phyloP scores from a whole-genome alignment of 2,329 filamentous ascomycete species.

The Aspergillus sp. region DNA sequence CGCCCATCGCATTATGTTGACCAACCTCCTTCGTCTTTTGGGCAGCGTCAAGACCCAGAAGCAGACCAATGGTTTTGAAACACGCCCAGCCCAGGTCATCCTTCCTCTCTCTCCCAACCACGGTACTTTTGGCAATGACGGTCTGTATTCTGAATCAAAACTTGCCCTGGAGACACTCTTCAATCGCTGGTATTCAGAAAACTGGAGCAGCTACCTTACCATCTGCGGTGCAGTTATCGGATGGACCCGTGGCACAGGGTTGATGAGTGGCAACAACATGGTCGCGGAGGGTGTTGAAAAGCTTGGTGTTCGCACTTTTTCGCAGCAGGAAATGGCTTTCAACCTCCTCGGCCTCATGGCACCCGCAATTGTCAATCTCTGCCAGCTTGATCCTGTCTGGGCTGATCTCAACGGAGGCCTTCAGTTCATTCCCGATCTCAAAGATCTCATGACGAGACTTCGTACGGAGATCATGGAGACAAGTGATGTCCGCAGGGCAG shows the following conservation, averaged over 20 bases:
- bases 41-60: conserved; percentile 92
- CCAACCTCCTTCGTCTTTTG: conserved; percentile 89
- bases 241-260: conserved; percentile 96
- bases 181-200: conserved; percentile 98
- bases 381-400: conserved; percentile 93
- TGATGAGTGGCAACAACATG: conserved; percentile 98
- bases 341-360: conserved; percentile 97
- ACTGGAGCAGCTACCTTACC: conserved; percentile 95
- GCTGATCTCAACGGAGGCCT: conserved; percentile 97
- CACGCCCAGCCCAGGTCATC: conserved; percentile 93
- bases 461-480: conserved; percentile 95
- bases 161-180: conserved; percentile 95
- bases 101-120: conserved; percentile 96
- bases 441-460: conserved; percentile 89
- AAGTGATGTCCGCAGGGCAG: conserved; percentile 88
- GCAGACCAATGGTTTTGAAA: conserved; percentile 84
- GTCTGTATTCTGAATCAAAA: conserved; percentile 98
- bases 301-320: conserved; percentile 96
- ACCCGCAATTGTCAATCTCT: conserved; percentile 89
- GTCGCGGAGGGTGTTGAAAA: conserved; percentile 96
- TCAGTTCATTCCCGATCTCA: conserved; percentile 95
- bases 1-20: conserved; percentile 98
- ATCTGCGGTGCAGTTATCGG: conserved; percentile 98
- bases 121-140: conserved; percentile 96
- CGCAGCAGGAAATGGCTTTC: conserved; percentile 99